Base-by-base conservation (phyloP, 2,329 filamentous ascomycete genomes). In the Elsinoe fawcettii region DNA sequence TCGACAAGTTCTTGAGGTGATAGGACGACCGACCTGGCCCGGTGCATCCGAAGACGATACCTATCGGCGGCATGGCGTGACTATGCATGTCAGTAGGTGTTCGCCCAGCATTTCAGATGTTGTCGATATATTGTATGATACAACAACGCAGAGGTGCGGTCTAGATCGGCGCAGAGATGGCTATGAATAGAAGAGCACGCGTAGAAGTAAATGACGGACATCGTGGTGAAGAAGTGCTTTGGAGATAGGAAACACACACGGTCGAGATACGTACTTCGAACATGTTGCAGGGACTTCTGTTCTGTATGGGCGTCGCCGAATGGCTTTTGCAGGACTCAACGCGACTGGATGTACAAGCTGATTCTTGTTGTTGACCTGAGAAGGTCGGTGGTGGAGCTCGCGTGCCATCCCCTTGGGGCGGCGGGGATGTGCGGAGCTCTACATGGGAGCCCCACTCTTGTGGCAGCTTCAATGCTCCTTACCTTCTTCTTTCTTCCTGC, bases 1-100 rank as follows among this genome's bases (percentile, higher is more conserved):
- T 97, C 93, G 62, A 96, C 88, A 43, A 99, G 85, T 72, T 96
- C 92, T 64, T 87, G 80, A 22, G 84, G 78, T 3, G 90, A 95
- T 60, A 96, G 79, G 22, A 93, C 77, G 30, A 95, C 87, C 22
- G 87, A 91, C 60, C 87, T 83, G 44, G 91, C 90, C 56, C 90
- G 85, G 73, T 96, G 91, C 62, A 88, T 77, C 60, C 90, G 87
- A 53, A 95, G 78, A 62, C 83, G 87, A 69, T 95, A 88, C 61
- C 81, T 81, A 69, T 90, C 85, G 69, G 84, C 82, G 39, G 85
- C 86, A 67, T 86, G 81, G 49, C 74, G 74, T 20, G 41, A 46
- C 41, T 46, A n/a, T 37, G 34, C 9, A 14, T n/a, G 11, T 37
- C 34, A 37, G 34, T 37, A 37, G 34, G 14, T 12, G 14, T 12